Evolutionary conservation across 805 yeast species (phyloP).

Genomic region (Ogataea henricii): DNA sequence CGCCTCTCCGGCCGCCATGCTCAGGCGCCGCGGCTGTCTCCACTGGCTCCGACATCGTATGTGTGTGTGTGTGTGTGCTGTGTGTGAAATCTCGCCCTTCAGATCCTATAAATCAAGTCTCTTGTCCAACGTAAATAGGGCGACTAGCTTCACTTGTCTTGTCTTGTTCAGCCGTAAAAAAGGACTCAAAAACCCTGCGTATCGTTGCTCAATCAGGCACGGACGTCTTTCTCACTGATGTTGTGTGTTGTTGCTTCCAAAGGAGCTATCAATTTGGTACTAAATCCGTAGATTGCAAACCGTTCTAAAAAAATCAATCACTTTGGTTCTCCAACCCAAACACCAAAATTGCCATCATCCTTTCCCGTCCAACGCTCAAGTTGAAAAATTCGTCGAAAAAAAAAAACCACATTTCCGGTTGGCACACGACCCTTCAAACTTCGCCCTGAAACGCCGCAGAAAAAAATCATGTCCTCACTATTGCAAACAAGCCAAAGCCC

Average conservation of each 20-base stretch:
- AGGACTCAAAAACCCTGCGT: slow-evolving; percentile 5
- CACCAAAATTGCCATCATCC: slow-evolving; percentile 19
- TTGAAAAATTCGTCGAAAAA: slow-evolving; percentile 26
- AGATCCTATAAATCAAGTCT: slow-evolving; percentile 1
- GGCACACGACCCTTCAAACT: slow-evolving; percentile 14
- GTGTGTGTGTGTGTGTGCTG: slow-evolving; percentile 19
- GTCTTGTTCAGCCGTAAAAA: slow-evolving; percentile 6
- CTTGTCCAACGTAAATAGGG: background rate
- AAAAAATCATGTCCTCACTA: background rate
- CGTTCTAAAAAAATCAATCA: too few relatives aligned
- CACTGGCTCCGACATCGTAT: slow-evolving; percentile 35
- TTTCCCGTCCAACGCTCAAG: slow-evolving; percentile 7
- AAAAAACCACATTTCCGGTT: slow-evolving; percentile 1
- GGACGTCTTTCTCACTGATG: slow-evolving; percentile 4
- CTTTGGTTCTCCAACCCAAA: background rate
- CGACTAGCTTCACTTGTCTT: background rate
- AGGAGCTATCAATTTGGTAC: background rate
- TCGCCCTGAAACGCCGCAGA: background rate
- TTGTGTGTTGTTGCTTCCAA: background rate
- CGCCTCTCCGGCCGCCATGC: slow-evolving; percentile 23
- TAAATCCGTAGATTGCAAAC: background rate
- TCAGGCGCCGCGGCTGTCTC: slow-evolving; percentile 24
- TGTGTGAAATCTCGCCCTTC: slow-evolving; percentile 11
- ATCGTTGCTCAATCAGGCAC: slow-evolving; percentile 9
- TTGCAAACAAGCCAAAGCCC: background rate